Evolutionary conservation across 495 filamentous ascomycete genomes (phyloP).

Genomic region (Neurospora sp.): DNA sequence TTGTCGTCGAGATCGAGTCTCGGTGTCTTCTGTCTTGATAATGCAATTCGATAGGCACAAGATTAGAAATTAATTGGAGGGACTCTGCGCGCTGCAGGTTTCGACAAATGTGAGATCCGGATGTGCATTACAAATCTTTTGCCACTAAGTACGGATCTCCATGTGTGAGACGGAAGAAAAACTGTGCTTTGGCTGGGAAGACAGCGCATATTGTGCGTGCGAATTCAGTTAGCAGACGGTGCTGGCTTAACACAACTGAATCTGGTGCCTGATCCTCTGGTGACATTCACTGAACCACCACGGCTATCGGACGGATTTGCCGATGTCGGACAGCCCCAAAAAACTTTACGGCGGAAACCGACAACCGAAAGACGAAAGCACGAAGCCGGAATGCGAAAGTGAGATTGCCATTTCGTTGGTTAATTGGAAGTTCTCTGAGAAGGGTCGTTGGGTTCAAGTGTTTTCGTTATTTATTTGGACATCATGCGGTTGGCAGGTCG

Average conservation of each 20-base stretch:
- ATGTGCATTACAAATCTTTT: slow-evolving; percentile 17
- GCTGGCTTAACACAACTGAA: neutral
- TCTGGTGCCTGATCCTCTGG: neutral
- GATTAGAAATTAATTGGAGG: neutral
- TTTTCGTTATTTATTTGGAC: neutral
- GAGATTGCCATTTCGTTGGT: neutral
- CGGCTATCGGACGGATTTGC: neutral
- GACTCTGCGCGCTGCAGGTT: neutral
- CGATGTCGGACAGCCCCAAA: neutral
- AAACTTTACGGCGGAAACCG: neutral
- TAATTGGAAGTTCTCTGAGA: neutral
- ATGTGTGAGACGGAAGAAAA: neutral
- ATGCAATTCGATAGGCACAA: slow-evolving; percentile 1
- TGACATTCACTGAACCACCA: neutral
- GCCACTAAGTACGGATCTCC: slow-evolving; percentile 1
- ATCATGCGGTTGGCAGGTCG: neutral
- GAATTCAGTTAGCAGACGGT: neutral
- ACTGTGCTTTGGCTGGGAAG: neutral
- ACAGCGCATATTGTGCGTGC: neutral
- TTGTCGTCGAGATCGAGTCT: neutral
- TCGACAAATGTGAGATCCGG: slow-evolving; percentile 6
- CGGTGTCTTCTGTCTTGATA: neutral
- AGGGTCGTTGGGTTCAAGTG: neutral
- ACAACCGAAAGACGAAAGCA: neutral
- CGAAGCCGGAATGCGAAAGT: neutral